A percentile compares a stretch with the other conserved stretches of the same genome.
Conservation (phyloP, 2,329 filamentous ascomycete species). For the Aureobasidium subglaciale region DNA sequence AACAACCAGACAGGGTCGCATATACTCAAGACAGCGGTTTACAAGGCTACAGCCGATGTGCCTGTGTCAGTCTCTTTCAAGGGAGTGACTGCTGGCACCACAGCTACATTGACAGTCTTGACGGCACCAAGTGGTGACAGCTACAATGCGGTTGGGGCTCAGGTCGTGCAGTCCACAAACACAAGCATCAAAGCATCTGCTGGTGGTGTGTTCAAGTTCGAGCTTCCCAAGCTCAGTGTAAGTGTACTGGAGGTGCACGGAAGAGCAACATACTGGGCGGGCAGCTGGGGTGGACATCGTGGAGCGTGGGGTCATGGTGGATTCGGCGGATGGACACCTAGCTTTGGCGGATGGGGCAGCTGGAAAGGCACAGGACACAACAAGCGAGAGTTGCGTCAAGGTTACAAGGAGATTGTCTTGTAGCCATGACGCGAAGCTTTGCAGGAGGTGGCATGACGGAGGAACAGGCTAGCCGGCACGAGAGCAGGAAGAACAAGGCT, state of each 20-base stretch:
- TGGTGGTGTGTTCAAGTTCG: constrained; percentile 46
- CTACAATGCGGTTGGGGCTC: constrained; percentile 32
- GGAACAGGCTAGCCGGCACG: not conserved
- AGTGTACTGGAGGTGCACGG: constrained; percentile 44
- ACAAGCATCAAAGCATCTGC: constrained; percentile 36
- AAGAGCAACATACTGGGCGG: constrained; percentile 7
- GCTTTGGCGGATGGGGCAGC: not conserved
- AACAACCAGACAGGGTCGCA: constrained; percentile 27
- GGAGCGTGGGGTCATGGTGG: constrained; percentile 1
- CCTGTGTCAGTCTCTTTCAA: constrained; percentile 30
- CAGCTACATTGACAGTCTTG: constrained; percentile 35
- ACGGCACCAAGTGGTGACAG: constrained; percentile 27
- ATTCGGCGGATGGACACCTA: constrained; percentile 1
- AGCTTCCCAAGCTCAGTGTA: constrained; percentile 48
- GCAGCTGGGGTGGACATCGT: not conserved
- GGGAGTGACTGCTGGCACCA: constrained; percentile 25
- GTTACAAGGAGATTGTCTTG: constrained; percentile 14
- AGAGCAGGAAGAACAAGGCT: not conserved
- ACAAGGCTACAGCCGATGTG: constrained; percentile 38
- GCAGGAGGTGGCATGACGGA: not conserved
- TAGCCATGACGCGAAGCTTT: not conserved
- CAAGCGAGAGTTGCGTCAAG: not conserved
- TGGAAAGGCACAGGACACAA: constrained; percentile 4
- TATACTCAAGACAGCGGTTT: constrained; percentile 40
- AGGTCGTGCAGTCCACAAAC: constrained; percentile 41